Evolutionary conservation across 208 protist species (phyloP).

Genomic region (Endotrypanum monterogeii): DNA sequence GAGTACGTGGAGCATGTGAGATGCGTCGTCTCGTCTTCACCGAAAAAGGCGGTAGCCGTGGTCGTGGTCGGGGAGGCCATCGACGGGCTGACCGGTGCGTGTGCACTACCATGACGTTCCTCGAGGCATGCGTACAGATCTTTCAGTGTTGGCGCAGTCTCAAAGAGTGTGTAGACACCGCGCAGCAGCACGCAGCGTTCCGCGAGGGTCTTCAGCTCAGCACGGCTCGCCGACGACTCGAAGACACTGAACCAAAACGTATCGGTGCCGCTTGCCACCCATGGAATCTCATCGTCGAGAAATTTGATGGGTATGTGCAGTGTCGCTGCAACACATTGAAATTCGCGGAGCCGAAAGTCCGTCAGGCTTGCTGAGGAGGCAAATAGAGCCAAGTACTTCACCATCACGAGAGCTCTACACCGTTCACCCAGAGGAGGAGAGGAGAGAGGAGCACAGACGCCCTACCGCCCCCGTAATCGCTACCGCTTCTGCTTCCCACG

Average conservation of each 20-base stretch:
- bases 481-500: background rate
- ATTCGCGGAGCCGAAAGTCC: slow-evolving; percentile 58
- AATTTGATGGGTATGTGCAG: slow-evolving; percentile 37
- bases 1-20: slow-evolving; percentile 32
- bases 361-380: slow-evolving; percentile 60
- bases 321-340: slow-evolving; percentile 45
- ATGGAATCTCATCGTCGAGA: slow-evolving; percentile 31
- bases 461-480: background rate
- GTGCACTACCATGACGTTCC: slow-evolving; percentile 2
- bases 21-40: slow-evolving; percentile 35
- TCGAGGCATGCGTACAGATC: slow-evolving; percentile 37
- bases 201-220: slow-evolving; percentile 28
- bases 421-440: background rate
- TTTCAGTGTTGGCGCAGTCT: slow-evolving; percentile 46
- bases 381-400: slow-evolving; percentile 77
- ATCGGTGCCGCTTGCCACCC: slow-evolving; percentile 27
- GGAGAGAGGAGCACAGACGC: background rate
- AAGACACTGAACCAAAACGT: slow-evolving; percentile 45
- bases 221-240: slow-evolving; percentile 22
- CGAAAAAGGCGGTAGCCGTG: slow-evolving; percentile 17
- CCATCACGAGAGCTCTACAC: slow-evolving; percentile 10
- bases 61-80: background rate
- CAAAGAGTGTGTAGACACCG: slow-evolving; percentile 54
- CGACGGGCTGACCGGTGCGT: background rate
- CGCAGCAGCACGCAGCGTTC: slow-evolving; percentile 52